Conservation (phyloP, 2,329 filamentous ascomycete genomes). For the Exophiala dermatitidis region DNA sequence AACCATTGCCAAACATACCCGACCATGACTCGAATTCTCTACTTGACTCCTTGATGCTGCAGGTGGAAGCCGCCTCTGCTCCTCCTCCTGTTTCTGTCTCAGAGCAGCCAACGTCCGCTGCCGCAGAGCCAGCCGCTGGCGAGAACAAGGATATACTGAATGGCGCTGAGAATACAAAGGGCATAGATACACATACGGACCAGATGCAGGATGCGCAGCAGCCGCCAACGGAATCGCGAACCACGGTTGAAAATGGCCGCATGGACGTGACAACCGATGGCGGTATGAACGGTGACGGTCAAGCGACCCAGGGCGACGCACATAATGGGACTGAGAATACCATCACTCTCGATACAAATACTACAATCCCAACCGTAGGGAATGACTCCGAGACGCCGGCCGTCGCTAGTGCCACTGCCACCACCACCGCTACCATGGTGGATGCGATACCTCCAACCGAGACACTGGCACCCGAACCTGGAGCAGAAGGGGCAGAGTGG, state of each 20-base stretch:
- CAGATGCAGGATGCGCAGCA: not conserved
- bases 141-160: not conserved
- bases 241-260: not conserved
- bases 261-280: slow-evolving; percentile 1
- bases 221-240: not conserved
- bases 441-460: slow-evolving; percentile 6
- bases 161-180: not conserved
- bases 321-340: not conserved
- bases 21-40: slow-evolving; percentile 14
- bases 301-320: not conserved
- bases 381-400: slow-evolving; percentile 1
- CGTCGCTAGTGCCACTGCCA: not conserved
- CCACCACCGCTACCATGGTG: not conserved
- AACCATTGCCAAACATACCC: not conserved
- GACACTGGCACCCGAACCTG: slow-evolving; percentile 31
- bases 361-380: slow-evolving; percentile 1
- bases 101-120: not conserved
- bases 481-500: slow-evolving; percentile 65
- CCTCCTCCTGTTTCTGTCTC: not conserved
- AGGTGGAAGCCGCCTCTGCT: slow-evolving; percentile 23
- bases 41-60: slow-evolving; percentile 25
- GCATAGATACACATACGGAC: not conserved
- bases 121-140: not conserved
- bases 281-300: not conserved
- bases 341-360: slow-evolving; percentile 2